Base-by-base conservation (phyloP, 1,284 basidiomycete species). In the Mycosarcoma mackinlayi region DNA sequence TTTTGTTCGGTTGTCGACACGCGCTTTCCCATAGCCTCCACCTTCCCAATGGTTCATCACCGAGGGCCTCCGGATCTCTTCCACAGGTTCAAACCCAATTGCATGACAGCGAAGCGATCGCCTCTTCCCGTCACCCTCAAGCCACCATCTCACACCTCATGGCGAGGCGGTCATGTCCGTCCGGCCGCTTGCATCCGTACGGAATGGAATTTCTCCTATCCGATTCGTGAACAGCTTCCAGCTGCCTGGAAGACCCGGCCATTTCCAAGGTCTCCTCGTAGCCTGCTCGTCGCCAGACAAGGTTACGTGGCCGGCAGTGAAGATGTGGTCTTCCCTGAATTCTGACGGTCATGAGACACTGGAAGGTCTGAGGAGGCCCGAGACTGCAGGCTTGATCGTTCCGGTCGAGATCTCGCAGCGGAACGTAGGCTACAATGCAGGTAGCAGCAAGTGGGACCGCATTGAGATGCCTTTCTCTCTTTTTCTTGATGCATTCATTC, bases 401-500 rank as follows among this genome's bases (percentile, higher is more conserved):
- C 69, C 64, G 5, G 68, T 76, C 6, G 74, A 76, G 44, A 58
- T 76, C 14, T 74, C 66, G 25, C 55, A 61, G 11, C 49, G 21
- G 11, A 53, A 56, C 13, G 39, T 51, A 1, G 74, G 74, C 38
- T 76, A 76, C 40, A 65, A 62, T n/a, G 72, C 55, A 24, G 55
- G 38, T 3, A 40, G 49, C 21, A 42, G 42, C 30, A 49, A 60
- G 30, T 74, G 74, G 74, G 60, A 68, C 19, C 59, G 63, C 28
- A 62, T 76, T 31, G 49, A 67, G 50, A 63, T 76, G 62, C 71
- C 74, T 3, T 74, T 76, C 37, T 33, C 48, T 1, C 31, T 74
- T 23, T 76, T 76, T 37, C 51, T 74, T 44, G 74, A 76, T n/a
- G 72, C 74, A 14, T 76, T 76, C 41, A 58, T 76, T 16, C 44